Evolutionary conservation across 805 yeast genomes (phyloP), one percentile per base, ranked within the genome.

Genomic region (Wickerhamomyces silvicola): DNA sequence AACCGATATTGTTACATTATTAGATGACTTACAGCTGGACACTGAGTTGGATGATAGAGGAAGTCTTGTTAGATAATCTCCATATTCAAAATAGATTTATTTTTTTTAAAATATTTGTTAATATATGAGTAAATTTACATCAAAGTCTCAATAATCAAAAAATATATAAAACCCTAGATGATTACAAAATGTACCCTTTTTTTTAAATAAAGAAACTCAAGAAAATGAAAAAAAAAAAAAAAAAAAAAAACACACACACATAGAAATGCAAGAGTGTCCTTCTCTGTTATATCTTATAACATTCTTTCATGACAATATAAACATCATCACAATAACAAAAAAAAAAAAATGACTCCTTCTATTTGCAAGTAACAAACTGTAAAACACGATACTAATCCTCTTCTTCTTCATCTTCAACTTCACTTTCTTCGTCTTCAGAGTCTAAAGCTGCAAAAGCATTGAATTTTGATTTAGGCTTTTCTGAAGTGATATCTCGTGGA

Each of bases 371-470:
- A n/a, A 18, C 12, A 18, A 27, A 18, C 22, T n/a, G 17, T 19
- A 12, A 15, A 7, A 17, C 6, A 8, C 20, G 4, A 17, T 6
- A 10, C 17, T 28, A 26, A n/a, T 31, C 31, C n/a, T 35, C 36
- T 10, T 29, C 36, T 12, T 32, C 36, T 22, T 39, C 40, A 12
- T 41, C 43, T 24, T 42, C 45, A 10, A 49, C 55, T 13, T 51
- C 57, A 18, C 40, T 49, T 18, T 46, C 52, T 22, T 50, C 56
- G 13, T 42, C 48, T 6, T 46, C 56, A 22, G 39, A 36, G 22
- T 46, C 51, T 51, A 83, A 72, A 17, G 90, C 90, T 46, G 79
- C 87, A 56, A 83, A 83, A 5, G 92, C 90, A 57, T 83, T 83
- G 68, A 82, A 83, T 14, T 73, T 67, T 27, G 68, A 66, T 39